phyloP scores from a whole-genome alignment of 23 red algal species.

The Agarophyton chilense region DNA sequence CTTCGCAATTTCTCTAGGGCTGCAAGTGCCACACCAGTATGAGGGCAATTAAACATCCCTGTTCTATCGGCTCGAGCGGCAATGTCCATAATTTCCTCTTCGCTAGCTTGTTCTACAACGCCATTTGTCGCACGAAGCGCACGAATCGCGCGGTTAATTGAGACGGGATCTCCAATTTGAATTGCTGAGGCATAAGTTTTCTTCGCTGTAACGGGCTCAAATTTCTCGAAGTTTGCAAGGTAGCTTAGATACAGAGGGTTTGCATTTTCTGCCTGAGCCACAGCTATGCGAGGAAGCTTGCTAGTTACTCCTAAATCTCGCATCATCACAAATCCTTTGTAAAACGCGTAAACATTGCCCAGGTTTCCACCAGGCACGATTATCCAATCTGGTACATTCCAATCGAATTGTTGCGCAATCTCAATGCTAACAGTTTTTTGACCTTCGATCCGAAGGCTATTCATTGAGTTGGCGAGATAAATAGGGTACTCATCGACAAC shows the following conservation, averaged over 20 bases:
- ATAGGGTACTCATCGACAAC: constrained; percentile 95
- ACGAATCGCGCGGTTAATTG: constrained; percentile 92
- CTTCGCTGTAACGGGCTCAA: constrained; percentile 79
- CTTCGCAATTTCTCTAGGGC: constrained; percentile 91
- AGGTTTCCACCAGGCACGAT: constrained; percentile 96
- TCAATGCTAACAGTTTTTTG: constrained; percentile 99
- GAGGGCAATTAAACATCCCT: constrained; percentile 99
- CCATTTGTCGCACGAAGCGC: constrained; percentile 84
- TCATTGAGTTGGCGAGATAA: constrained; percentile 99
- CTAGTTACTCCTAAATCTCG: constrained; percentile 90
- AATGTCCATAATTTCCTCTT: constrained; percentile 98
- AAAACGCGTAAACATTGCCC: constrained; percentile 99
- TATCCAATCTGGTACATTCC: constrained; percentile 99
- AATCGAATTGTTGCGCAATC: constrained; percentile 99
- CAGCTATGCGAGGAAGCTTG: constrained; percentile 86
- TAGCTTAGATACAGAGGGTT: constrained; percentile 98
- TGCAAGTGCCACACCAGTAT: constrained; percentile 98
- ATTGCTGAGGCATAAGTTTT: constrained; percentile 94
- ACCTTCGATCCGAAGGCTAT: constrained; percentile 95
- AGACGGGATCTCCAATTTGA: constrained; percentile 98
- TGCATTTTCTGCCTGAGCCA: constrained; percentile 97
- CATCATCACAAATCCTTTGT: constrained; percentile 99
- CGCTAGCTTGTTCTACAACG: constrained; percentile 93
- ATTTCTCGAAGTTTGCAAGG: constrained; percentile 58
- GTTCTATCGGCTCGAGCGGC: constrained; percentile 92